A percentile compares a stretch with the other conserved stretches of the same genome.
Conservation (phyloP, 768 basidiomycete species). For the Termitomyces sp. region DNA sequence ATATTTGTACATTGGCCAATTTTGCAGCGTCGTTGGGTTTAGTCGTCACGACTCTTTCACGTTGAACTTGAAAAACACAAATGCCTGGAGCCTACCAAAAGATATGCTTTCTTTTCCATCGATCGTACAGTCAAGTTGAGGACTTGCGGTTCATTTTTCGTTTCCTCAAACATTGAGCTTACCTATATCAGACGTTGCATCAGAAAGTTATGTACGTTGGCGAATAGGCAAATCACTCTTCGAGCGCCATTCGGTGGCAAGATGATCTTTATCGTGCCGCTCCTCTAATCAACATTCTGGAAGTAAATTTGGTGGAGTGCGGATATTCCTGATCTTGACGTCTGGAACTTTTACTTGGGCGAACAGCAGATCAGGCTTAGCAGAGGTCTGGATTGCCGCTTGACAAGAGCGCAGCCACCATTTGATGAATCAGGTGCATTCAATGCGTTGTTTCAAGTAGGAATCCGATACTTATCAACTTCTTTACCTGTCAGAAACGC, state of each 20-base stretch:
- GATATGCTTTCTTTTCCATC: neutral
- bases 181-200: neutral
- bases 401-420: too few species aligned
- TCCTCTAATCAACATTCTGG: constrained; percentile 4
- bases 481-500: too few species aligned
- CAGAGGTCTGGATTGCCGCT: too few species aligned
- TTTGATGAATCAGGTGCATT: too few species aligned
- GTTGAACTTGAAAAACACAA: neutral
- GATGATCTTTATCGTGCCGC: neutral
- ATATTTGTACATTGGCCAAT: too few species aligned
- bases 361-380: constrained; percentile 44
- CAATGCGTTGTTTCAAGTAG: too few species aligned
- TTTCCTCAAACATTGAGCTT: neutral
- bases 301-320: constrained; percentile 41
- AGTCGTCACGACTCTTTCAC: too few species aligned
- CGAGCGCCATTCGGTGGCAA: constrained; percentile 11
- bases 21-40: too few species aligned
- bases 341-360: constrained; percentile 38
- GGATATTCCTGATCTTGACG: constrained; percentile 39
- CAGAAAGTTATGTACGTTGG: constrained; percentile 36
- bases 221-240: constrained; percentile 21
- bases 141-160: neutral
- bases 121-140: neutral
- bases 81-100: neutral
- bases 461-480: too few species aligned